Base-by-base conservation (phyloP, 2,329 filamentous ascomycete species). In the Sarocladium kiliense region DNA sequence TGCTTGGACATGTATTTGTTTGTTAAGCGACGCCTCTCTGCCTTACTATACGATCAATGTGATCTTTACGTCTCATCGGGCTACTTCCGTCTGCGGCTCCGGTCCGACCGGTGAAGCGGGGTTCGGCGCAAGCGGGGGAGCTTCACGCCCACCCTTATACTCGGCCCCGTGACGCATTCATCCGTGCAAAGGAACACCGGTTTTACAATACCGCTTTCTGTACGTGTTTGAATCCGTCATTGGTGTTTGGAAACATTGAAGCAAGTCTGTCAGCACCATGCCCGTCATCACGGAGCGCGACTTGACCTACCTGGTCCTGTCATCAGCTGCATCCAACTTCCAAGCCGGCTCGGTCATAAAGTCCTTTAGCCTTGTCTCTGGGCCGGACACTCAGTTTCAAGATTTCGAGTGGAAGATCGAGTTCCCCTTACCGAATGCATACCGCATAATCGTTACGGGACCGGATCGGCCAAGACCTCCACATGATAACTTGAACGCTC, bases 351-450 rank as follows among this genome's bases (percentile, higher is more conserved):
- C 27, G 4, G n/a, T 21, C 18, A 10, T 51, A 3, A 19, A 32
- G 12, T 32, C 47, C 5, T 51, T 51, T 23, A 51, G 10, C 18
- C 47, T 51, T n/a, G 47, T 51, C 4, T 51, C 47, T 11, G 47
- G 47, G 3, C 26, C 27, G 3, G 47, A 51, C 10, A 34, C 47
- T 6, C 47, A 18, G 23, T 51, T 51, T 18, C 26, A 3, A 10
- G 47, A 19, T 14, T 51, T 51, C 27, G 47, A 51, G 19, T 51
- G 47, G 47, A 51, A 36, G 47, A 18, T 51, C 27, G 47, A 51
- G 30, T 54, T 30, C 2, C 34, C 39, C 56, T 56, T 59, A 23
- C 55, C 19, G 9, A 18, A 51, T 14, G 47, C 47, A 5, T 51
- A 51, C 27, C 47, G 47, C 47, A 51, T 51, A 11, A 9, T 51